phyloP scores from a whole-genome alignment of 1,139 yeast species.

The Pichia sp. region DNA sequence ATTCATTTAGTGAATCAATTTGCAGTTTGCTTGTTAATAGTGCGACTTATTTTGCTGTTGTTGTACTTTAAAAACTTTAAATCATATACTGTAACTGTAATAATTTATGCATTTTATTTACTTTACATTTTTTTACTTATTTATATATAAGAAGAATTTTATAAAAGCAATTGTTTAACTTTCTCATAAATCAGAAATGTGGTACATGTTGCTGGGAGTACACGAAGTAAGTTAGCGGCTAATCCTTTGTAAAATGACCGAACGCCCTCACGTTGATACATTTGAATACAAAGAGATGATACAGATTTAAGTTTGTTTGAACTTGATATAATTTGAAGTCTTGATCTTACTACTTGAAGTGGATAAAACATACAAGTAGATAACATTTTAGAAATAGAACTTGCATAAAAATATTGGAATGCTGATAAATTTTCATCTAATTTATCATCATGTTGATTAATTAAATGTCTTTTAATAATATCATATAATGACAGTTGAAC shows the following conservation, averaged over 20 bases:
- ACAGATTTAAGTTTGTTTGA: slow-evolving; percentile 9
- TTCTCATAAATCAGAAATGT: slow-evolving; percentile 64
- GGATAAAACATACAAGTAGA: slow-evolving; percentile 77
- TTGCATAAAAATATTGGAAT: slow-evolving; percentile 53
- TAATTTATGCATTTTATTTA: too few relatives aligned
- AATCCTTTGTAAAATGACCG: slow-evolving; percentile 77
- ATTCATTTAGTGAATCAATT: too few relatives aligned
- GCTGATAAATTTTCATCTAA: slow-evolving; percentile 35
- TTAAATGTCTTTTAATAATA: slow-evolving; percentile 43
- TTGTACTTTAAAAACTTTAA: too few relatives aligned
- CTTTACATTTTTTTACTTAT: not conserved
- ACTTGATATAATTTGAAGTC: slow-evolving; percentile 50
- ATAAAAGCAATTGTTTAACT: slow-evolving; percentile 22
- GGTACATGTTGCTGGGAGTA: slow-evolving; percentile 69
- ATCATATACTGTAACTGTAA: too few relatives aligned
- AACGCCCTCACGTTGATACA: slow-evolving; percentile 43
- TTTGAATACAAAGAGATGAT: not conserved
- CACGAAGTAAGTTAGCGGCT: slow-evolving; percentile 56
- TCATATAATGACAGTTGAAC: slow-evolving; percentile 84
- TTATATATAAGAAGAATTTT: too few relatives aligned
- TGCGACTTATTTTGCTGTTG: too few relatives aligned
- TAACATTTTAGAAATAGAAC: slow-evolving; percentile 62
- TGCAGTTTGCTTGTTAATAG: too few relatives aligned
- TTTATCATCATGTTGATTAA: not conserved
- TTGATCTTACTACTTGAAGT: slow-evolving; percentile 71